Evolutionary conservation across 306 rosid species (phyloP), one percentile per base, ranked within the genome.

Genomic region (Acacia melanoxylon): DNA sequence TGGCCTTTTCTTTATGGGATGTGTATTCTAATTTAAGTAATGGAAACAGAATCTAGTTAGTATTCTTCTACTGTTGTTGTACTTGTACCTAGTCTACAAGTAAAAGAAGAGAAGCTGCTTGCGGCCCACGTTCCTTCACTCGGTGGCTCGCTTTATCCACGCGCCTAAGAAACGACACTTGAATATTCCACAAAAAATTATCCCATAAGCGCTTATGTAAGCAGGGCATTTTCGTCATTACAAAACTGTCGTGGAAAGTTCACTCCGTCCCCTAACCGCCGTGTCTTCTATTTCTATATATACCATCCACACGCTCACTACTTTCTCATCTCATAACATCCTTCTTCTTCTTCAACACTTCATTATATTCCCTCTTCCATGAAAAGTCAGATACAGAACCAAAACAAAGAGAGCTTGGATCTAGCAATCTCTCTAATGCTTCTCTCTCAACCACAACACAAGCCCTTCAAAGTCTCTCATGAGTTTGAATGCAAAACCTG

Each of bases 401-500:
- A n/a, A 16, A 66, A 2, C 8, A 17, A 22, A 10, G 66, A 35
- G 69, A 73, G 77, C 24, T 48, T 74, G 2, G 84, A 86, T 81
- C 17, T 84, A 73, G 90, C 81, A 0, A 82, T 77, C 19, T 87
- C 74, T 66, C 86, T 84, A 4, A 67, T 82, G 84, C 80, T 88
- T 4, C 73, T 85, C n/a, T 81, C 90, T 6, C 75, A 73, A 22
- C 10, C 74, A 25, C 66, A 73, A 3, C 27, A 80, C 76, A 68
- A 40, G 45, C 0, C 48, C 8, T 33, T 37, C 41, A 37, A 37
- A 37, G 8, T 37, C 41, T 35, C 40, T 45, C 74, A 69, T 0
- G 86, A 82, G 19, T 89, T 90, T 27, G 90, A 85, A 51, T 95
- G 98, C 91, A 95, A 95, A 75, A 92, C 97, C 5, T 94, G 97